Conservation (phyloP, 306 rosid genomes). For the Canavalia ensiformis region DNA sequence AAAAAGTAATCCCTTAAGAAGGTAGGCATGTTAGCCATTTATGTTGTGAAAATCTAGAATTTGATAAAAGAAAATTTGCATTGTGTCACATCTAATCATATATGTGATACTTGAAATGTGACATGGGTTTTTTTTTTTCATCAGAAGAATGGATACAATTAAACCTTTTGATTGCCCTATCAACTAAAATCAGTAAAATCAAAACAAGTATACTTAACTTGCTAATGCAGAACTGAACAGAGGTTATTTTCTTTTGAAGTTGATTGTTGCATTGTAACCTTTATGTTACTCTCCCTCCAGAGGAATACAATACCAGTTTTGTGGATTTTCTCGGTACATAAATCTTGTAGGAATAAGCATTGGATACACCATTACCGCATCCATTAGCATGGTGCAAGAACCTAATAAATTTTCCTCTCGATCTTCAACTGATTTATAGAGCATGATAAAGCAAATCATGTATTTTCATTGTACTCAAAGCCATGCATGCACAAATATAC, state of each 20-base stretch:
- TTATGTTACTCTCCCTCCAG: conserved; percentile 5
- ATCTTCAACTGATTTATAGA: not conserved
- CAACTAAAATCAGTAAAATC: too few species aligned
- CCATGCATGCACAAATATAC: not conserved
- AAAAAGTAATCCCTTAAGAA: too few species aligned
- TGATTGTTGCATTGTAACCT: not conserved
- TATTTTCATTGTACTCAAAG: conserved; percentile 1
- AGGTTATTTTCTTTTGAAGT: not conserved
- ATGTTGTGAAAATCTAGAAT: too few species aligned
- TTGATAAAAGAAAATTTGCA: too few species aligned
- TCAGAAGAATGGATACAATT: too few species aligned
- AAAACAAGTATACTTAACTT: not conserved
- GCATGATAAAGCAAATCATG: not conserved
- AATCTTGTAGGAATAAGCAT: conserved; percentile 47
- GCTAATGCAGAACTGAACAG: not conserved
- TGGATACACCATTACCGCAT: conserved; percentile 53
- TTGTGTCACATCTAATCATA: too few species aligned
- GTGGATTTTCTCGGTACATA: conserved; percentile 51
- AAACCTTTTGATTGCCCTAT: too few species aligned
- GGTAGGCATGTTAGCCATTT: too few species aligned
- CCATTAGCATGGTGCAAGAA: conserved; percentile 65
- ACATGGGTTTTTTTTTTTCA: too few species aligned
- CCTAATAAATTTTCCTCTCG: not conserved
- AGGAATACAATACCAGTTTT: conserved; percentile 43
- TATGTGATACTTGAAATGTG: too few species aligned